Conservation (phyloP, 2,329 filamentous ascomycete species). For the Stemphylium beticola region DNA sequence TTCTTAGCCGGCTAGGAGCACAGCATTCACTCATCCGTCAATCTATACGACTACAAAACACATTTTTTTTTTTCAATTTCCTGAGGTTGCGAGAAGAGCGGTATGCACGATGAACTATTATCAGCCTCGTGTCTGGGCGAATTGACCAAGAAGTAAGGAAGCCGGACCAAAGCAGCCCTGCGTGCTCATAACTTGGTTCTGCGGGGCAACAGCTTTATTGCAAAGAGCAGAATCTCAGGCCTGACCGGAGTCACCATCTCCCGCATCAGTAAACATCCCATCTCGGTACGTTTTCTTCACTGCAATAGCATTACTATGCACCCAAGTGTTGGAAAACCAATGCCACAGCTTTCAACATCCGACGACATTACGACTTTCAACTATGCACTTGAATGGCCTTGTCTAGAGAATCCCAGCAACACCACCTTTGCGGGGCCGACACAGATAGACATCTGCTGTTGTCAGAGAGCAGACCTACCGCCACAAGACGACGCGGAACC, state of each 20-base stretch:
- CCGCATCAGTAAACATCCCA: no score
- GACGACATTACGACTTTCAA: slow-evolving; percentile 46
- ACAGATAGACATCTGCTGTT: slow-evolving; percentile 38
- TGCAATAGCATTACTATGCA: slow-evolving; percentile 10
- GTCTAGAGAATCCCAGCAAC: slow-evolving; percentile 39
- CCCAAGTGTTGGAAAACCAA: slow-evolving; percentile 21
- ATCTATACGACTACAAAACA: slow-evolving; percentile 7
- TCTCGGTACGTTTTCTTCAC: not conserved
- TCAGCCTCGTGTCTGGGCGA: slow-evolving; percentile 8
- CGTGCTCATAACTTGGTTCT: not conserved
- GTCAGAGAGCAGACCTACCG: slow-evolving; percentile 19
- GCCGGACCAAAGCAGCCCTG: not conserved
- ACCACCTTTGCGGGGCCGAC: slow-evolving; percentile 36
- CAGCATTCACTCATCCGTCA: slow-evolving; percentile 13
- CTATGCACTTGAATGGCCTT: slow-evolving; percentile 38
- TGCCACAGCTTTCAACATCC: slow-evolving; percentile 36
- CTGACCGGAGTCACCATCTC: no score
- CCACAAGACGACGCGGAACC: slow-evolving; percentile 11
- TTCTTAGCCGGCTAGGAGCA: slow-evolving; percentile 19
- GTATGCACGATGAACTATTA: slow-evolving; percentile 27
- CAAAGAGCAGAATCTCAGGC: no score
- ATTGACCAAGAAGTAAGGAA: slow-evolving; percentile 3
- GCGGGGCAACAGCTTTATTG: not conserved
- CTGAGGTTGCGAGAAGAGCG: slow-evolving; percentile 19
- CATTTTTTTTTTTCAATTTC: slow-evolving; percentile 1